Percentiles rank a stretch among this genome's conserved stretches.
phyloP scores from a whole-genome alignment of 805 yeast species.

The Myxozyma neglecta region DNA sequence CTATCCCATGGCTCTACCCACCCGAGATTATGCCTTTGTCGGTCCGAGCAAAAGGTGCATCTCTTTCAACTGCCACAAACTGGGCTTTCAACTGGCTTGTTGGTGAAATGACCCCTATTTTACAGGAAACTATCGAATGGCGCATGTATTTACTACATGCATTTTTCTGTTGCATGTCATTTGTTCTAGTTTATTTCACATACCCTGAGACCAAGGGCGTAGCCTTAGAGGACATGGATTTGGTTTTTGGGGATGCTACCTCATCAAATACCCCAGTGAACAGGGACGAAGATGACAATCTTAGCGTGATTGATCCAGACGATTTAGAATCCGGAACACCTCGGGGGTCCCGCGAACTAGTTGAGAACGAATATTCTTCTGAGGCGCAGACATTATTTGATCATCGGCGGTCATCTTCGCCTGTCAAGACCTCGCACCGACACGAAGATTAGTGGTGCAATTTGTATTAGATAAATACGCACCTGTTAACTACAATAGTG shows the following conservation, averaged over 20 bases:
- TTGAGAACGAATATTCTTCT: background rate
- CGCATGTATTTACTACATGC: conserved; percentile 81
- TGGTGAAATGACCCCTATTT: conserved; percentile 86
- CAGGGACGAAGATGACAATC: conserved; percentile 28
- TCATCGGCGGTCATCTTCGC: conserved; percentile 3
- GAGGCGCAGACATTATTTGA: conserved; percentile 25
- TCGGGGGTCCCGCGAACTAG: background rate
- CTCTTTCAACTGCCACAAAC: conserved; percentile 85
- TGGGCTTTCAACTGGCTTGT: conserved; percentile 92
- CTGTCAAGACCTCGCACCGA: background rate
- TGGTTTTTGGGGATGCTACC: conserved; percentile 70
- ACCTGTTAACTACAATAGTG: too few relatives aligned
- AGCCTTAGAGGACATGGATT: conserved; percentile 86
- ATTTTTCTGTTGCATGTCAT: conserved; percentile 68
- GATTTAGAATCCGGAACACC: background rate
- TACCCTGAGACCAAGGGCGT: conserved; percentile 93
- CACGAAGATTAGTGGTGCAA: conserved; percentile 2
- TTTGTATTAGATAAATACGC: too few relatives aligned
- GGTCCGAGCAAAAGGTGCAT: conserved; percentile 87
- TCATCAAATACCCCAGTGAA: conserved; percentile 35
- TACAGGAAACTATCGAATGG: conserved; percentile 77
- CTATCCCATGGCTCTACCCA: conserved; percentile 34
- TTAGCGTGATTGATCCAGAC: background rate
- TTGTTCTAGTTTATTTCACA: conserved; percentile 64
- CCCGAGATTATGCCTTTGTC: conserved; percentile 64